Percentiles rank a stretch among this genome's conserved stretches.
Evolutionary conservation across 768 basidiomycete species (phyloP).

Genomic region (Suillus variegatus): DNA sequence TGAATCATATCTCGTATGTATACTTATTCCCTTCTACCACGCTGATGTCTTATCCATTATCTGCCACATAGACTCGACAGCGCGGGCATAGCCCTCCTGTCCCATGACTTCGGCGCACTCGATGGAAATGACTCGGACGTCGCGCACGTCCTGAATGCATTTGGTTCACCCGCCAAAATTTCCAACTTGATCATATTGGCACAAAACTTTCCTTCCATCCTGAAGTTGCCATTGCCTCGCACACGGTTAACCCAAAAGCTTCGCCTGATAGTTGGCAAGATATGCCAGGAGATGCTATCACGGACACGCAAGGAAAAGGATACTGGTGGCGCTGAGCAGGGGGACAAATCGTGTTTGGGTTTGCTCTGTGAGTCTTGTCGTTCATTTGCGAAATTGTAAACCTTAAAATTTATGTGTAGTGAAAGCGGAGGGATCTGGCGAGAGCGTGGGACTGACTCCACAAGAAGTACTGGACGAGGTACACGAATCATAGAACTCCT

Average conservation of each 20-base stretch:
- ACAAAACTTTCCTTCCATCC: constrained; percentile 30
- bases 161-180: constrained; percentile 20
- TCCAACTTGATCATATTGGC: constrained; percentile 20
- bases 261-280: constrained; percentile 33
- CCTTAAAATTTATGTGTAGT: no score
- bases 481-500: no score
- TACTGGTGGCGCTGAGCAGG: constrained; percentile 21
- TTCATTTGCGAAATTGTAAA: no score
- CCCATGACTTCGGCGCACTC: constrained; percentile 45
- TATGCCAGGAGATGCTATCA: constrained; percentile 35
- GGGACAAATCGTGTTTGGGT: background rate
- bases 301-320: constrained; percentile 35
- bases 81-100: constrained; percentile 47
- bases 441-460: no score
- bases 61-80: constrained; percentile 38
- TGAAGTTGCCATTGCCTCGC: constrained; percentile 33
- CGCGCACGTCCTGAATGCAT: constrained; percentile 26
- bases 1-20: background rate
- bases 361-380: no score
- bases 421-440: no score
- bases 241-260: constrained; percentile 26
- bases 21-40: no score
- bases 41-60: background rate
- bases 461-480: no score
- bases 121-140: constrained; percentile 33